Percentiles rank a stretch among this genome's conserved stretches.
Evolutionary conservation across 1,284 basidiomycete genomes (phyloP).

Genomic region (Ceratobasidium sp.): DNA sequence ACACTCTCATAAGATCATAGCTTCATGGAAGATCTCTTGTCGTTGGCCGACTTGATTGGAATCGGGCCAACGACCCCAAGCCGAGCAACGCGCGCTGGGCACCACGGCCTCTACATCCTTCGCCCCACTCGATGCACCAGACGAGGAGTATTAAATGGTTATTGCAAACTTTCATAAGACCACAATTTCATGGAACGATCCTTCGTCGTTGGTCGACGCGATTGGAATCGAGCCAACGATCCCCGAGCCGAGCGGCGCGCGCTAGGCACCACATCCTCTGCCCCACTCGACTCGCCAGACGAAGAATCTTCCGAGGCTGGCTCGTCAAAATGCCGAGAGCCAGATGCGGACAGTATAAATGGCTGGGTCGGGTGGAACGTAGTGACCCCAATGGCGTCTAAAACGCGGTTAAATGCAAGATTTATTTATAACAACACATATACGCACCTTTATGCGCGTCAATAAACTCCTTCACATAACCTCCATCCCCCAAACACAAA

Average conservation of each 20-base stretch:
- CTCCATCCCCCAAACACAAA: slow-evolving; percentile 22
- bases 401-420: background rate
- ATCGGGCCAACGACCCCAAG: background rate
- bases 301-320: slow-evolving; percentile 38
- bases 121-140: background rate
- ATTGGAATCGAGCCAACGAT: background rate
- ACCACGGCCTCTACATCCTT: background rate
- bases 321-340: slow-evolving; percentile 72
- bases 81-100: background rate
- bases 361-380: slow-evolving; percentile 71
- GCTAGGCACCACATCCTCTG: slow-evolving; percentile 1
- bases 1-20: slow-evolving; percentile 9
- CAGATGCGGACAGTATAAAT: slow-evolving; percentile 68
- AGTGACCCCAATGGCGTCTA: slow-evolving; percentile 70
- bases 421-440: background rate
- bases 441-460: slow-evolving; percentile 51
- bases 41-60: background rate
- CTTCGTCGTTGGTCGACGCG: background rate
- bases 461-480: slow-evolving; percentile 42
- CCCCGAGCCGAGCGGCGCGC: slow-evolving; percentile 2
- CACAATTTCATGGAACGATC: slow-evolving; percentile 35
- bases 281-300: background rate
- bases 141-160: slow-evolving; percentile 3
- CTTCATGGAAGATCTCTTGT: slow-evolving; percentile 25
- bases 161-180: background rate